These are phyloP conservation scores for Phyllosticta ampelicida DNA, from an alignment of 2,329 filamentous ascomycete genomes.

Conservation along the genomic window DNA sequence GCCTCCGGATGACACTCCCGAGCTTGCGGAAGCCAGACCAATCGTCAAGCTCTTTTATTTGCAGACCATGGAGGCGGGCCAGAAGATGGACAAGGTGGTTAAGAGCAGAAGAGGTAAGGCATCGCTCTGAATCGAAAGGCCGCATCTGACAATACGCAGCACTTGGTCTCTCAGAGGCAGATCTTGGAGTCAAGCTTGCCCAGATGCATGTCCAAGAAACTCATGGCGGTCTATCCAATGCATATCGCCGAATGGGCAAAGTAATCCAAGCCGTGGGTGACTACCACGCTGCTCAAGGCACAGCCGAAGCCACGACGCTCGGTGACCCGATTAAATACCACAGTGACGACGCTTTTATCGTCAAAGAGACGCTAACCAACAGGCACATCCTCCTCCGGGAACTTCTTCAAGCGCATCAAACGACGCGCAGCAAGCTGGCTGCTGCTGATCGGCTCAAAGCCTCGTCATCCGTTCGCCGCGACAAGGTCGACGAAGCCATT, in stretches of 20 bases:
- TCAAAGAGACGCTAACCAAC: conserved; percentile 96
- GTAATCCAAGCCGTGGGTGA: conserved; percentile 89
- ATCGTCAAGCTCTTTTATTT: conserved; percentile 93
- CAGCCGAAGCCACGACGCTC: conserved; percentile 87
- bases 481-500: conserved; percentile 98
- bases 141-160: conserved; percentile 41
- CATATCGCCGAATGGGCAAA: conserved; percentile 90
- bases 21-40: conserved; percentile 80
- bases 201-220: conserved; percentile 83
- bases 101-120: conserved; percentile 73
- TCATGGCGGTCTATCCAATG: conserved; percentile 75
- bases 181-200: conserved; percentile 83
- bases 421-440: conserved; percentile 68
- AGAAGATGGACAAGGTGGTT: conserved; percentile 91
- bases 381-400: conserved; percentile 93
- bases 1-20: conserved; percentile 91
- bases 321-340: conserved; percentile 92
- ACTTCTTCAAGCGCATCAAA: conserved; percentile 80
- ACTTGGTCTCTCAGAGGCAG: conserved; percentile 81
- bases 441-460: conserved; percentile 83
- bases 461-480: conserved; percentile 73
- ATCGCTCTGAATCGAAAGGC: conserved; percentile 19
- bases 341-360: conserved; percentile 90
- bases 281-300: conserved; percentile 92
- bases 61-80: conserved; percentile 89